Conservation (phyloP, 257 asterid species). For the Solanum peruvianum region DNA sequence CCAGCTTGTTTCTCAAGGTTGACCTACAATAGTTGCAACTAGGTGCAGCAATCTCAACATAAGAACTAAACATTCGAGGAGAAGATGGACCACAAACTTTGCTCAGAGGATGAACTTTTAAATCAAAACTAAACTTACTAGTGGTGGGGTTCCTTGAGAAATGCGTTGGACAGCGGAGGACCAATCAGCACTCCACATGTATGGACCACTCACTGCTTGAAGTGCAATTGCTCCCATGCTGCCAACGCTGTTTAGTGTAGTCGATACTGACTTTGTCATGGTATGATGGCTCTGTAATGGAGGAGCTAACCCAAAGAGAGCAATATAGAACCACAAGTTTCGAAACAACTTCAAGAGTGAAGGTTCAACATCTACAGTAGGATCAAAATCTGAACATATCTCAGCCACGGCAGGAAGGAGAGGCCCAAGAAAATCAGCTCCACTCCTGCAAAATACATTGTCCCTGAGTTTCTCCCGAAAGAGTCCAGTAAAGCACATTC, state of each 20-base stretch:
- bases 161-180: conserved; percentile 86
- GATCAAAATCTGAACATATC: conserved; percentile 95
- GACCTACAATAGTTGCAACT: neutral
- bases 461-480: conserved; percentile 10
- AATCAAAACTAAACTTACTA: conserved; percentile 46
- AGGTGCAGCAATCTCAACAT: neutral
- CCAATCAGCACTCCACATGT: conserved; percentile 89
- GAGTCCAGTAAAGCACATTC: conserved; percentile 9
- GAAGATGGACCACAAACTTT: neutral
- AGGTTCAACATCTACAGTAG: conserved; percentile 79
- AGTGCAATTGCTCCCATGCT: conserved; percentile 64
- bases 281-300: conserved; percentile 61
- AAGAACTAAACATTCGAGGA: neutral
- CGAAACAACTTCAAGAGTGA: conserved; percentile 89
- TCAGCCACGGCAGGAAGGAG: conserved; percentile 97
- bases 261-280: conserved; percentile 52
- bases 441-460: conserved; percentile 61
- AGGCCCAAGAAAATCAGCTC: conserved; percentile 99
- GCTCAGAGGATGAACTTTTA: neutral
- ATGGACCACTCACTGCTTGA: conserved; percentile 94
- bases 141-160: conserved; percentile 99
- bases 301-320: conserved; percentile 98
- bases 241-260: conserved; percentile 69
- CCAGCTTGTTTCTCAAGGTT: neutral
- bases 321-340: conserved; percentile 98